phyloP scores from a whole-genome alignment of 1,284 basidiomycete genomes.

The Cutaneotrichosporon arboriforme region DNA sequence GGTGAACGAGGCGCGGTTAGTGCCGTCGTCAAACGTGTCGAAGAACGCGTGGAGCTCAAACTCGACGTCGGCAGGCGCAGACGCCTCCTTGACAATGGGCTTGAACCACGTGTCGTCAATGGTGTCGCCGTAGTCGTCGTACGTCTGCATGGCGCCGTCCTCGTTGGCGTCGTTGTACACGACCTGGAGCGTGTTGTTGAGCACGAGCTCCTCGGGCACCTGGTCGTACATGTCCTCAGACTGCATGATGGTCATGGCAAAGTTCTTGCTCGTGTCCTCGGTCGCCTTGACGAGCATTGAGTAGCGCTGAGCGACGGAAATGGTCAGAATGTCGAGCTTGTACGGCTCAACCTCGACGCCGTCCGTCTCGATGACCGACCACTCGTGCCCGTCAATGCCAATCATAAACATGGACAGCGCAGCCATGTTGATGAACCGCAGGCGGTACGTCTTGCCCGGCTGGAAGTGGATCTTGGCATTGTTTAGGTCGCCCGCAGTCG shows the following conservation, averaged over 20 bases:
- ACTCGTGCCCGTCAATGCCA: constrained; percentile 86
- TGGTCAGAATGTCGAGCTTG: constrained; percentile 61
- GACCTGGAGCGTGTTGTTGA: constrained; percentile 71
- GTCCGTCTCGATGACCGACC: constrained; percentile 83
- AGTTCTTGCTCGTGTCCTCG: constrained; percentile 77
- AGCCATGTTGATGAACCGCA: constrained; percentile 72
- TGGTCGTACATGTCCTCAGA: constrained; percentile 68
- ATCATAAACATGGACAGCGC: constrained; percentile 62
- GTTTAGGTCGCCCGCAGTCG: constrained; percentile 51
- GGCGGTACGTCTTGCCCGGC: constrained; percentile 65
- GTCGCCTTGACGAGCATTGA: constrained; percentile 83
- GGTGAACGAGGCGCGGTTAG: constrained; percentile 50
- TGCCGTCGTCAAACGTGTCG: constrained; percentile 50
- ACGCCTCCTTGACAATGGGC: constrained; percentile 40
- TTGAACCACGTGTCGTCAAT: constrained; percentile 49
- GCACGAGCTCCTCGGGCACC: constrained; percentile 63
- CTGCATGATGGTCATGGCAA: constrained; percentile 85
- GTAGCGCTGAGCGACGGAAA: constrained; percentile 89
- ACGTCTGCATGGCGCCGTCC: constrained; percentile 12
- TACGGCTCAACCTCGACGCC: constrained; percentile 74
- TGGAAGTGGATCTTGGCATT: constrained; percentile 78
- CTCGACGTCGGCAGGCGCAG: constrained; percentile 41
- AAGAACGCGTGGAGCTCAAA: constrained; percentile 49
- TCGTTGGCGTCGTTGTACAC: constrained; percentile 56
- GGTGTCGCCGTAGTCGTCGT: constrained; percentile 17